Evolutionary conservation across 768 basidiomycete genomes (phyloP).

Genomic region (Sistotremastrum suecicum): DNA sequence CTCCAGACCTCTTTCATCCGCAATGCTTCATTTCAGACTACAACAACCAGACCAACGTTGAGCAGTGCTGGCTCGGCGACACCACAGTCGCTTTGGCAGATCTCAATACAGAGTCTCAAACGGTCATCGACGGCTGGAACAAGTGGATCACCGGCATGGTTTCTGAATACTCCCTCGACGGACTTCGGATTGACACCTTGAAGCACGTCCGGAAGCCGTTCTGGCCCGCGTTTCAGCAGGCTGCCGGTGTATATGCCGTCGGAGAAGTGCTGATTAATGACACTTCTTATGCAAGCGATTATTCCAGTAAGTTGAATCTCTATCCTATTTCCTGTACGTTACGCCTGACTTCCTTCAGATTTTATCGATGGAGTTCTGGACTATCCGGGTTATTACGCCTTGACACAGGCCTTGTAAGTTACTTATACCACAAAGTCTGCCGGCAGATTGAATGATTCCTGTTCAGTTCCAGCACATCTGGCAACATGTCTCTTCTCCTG

Average conservation of each 20-base stretch:
- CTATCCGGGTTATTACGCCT: constrained; percentile 33
- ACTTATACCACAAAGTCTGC: constrained; percentile 5
- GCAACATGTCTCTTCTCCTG: constrained; percentile 20
- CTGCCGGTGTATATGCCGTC: constrained; percentile 37
- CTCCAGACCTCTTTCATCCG: constrained; percentile 23
- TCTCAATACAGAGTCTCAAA: constrained; percentile 37
- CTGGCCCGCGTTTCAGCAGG: constrained; percentile 35
- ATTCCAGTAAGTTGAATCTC: constrained; percentile 22
- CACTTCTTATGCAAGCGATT: constrained; percentile 22
- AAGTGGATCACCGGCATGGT: constrained; percentile 35
- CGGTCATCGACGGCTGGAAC: constrained; percentile 29
- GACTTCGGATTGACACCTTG: constrained; percentile 44
- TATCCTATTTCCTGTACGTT: neutral
- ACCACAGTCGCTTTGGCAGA: constrained; percentile 37
- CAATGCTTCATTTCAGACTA: constrained; percentile 29
- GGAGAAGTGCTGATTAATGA: constrained; percentile 39
- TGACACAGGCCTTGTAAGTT: constrained; percentile 26
- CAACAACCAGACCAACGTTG: constrained; percentile 31
- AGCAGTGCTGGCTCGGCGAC: constrained; percentile 52
- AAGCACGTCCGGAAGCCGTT: constrained; percentile 42
- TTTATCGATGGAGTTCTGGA: constrained; percentile 32
- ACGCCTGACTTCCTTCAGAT: constrained; percentile 14
- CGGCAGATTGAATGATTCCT: neutral
- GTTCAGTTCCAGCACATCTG: constrained; percentile 7
- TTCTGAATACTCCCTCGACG: constrained; percentile 34